Base-by-base conservation (phyloP, 306 rosid genomes). In the Potentilla sterilis region DNA sequence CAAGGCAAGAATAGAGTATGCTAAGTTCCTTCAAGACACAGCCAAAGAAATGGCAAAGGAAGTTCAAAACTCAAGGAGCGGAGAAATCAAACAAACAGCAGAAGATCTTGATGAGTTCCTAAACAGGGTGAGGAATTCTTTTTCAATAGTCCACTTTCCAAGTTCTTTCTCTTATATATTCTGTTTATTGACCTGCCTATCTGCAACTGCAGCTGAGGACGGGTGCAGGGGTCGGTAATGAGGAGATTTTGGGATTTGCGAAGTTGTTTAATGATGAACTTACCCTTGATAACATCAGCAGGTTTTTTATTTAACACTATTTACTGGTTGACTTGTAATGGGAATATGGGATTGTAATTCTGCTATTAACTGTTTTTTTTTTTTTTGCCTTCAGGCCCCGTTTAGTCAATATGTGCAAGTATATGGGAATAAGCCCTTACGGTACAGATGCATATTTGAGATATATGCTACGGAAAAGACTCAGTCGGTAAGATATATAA, bases 41-140 rank as follows among this genome's bases (percentile, higher is more conserved):
- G 99, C 89, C 77, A 87, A 92, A 88, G 99, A 95, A 87, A 95
- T 95, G 99, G 99, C 97, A 76, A 90, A 92, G 85, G 99, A 95
- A 89, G 89, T 95, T 79, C 93, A 92, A 67, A 92, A 88, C 86
- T 80, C 97, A 19, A 83, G 92, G 40, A 89, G 96, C 81, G 99
- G 99, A 77, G 99, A 95, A 81, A 77, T 82, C 72, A 95, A 90
- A 81, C 83, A 87, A 88, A 92, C 99, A 47, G 98, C 98, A 0
- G 96, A 88, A 83, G 99, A 95, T 85, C 97, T 95, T 54, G 97
- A 92, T 84, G 92, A 76, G 12, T 95, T 95, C 84, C 78, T 95
- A 78, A 89, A 76, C 86, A 66, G 77, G 86, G 99, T 89, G 72
- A 75, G 72, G 55, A 72, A 16, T 75, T 79, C 59, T 57, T 61